Base-by-base conservation (phyloP, 352 stramenopile species). In the Pythium guiyangense region DNA sequence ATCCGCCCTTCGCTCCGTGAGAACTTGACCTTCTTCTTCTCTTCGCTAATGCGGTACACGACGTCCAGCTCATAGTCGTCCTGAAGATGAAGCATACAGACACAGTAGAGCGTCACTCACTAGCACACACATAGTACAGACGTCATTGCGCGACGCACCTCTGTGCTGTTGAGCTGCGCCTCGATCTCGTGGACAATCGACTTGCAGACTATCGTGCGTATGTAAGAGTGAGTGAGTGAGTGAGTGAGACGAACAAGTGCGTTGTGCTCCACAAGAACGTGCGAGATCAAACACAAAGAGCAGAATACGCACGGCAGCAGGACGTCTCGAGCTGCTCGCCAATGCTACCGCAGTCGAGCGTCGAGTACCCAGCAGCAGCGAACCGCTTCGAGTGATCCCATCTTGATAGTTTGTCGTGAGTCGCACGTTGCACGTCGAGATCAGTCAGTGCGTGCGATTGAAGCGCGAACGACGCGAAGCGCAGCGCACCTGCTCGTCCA, bases 341-440 rank as follows among this genome's bases (percentile, higher is more conserved):
- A 12, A 69, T 57, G 63, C 76, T 78, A 8, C 81, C 70, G 53
- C 81, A 94, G 34, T 87, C 67, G 50, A 94, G 69, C 50, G 90
- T 65, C 12, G 56, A 54, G 49, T 88, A 72, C 1, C 82, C 84
- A 35, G 74, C 66, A 42, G 77, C 73, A 39, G 76, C 73, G 60
- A 94, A 94, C 37, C 72, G 73, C 70, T 90, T 90, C n/a, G 79
- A 85, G 60, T 88, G 73, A 60, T 92, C 74, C 84, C 84, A 94
- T 49, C 84, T 90, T 27, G 6, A 5, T n/a, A n/a, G n/a, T n/a
- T 8, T 25, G 11, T 11, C 11, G 22, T 31, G 2, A 29, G 15
- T 18, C 2, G 39, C 39, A 45, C 0, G 20, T 18, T 27, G 6
- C 31, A 12, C 12, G 49, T 40, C 39, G 27, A 17, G n/a, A 22